Evolutionary conservation across 106 monocot species (phyloP), one percentile per base, ranked within the genome.

Genomic region (Allium fistulosum): DNA sequence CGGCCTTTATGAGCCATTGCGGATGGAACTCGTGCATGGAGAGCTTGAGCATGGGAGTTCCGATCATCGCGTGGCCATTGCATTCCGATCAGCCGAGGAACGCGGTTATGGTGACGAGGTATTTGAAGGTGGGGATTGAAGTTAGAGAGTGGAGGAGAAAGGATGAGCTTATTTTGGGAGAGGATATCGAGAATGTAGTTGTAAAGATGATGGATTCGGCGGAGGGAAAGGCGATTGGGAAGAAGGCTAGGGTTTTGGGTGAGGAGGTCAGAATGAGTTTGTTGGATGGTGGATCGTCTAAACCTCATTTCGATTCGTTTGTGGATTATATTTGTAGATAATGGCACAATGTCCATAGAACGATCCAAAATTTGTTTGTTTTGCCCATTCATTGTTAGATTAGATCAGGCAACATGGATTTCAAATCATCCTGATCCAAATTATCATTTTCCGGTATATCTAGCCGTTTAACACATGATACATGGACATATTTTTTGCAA

Each of bases 21-120:
- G 84, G 84, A 14, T 84, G 84, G 84, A 84, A 81, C 48, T 81
- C 81, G 11, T 77, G 76, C 77, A 77, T 77, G 67, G 81, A 81
- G 69, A 65, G 64, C 17, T n/a, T 81, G 45, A 81, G 77, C 73
- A 57, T 62, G 46, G 81, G 81, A 9, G 69, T 77, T 58, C 76
- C 77, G 17, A 65, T 73, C 9, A 10, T 73, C 4, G 73, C 64
- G 4, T 73, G 73, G 73, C 73, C 73, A 6, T 64, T 73, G 46
- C 73, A 73, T 28, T 73, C 65, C 7, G 73, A 73, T n/a, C 73
- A 73, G 46, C 73, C 73, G 17, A 51, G 51, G 18, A 73, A 65
- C 14, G 63, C 73, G 51, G 10, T 48, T 0, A 46, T 73, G 37
- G 53, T 73, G 47, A 65, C 65, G 0, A 22, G 45, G 9, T 18